These are phyloP conservation scores for Pugionium dolabratum DNA, from an alignment of 345 rosid species.

Conservation along the genomic window DNA sequence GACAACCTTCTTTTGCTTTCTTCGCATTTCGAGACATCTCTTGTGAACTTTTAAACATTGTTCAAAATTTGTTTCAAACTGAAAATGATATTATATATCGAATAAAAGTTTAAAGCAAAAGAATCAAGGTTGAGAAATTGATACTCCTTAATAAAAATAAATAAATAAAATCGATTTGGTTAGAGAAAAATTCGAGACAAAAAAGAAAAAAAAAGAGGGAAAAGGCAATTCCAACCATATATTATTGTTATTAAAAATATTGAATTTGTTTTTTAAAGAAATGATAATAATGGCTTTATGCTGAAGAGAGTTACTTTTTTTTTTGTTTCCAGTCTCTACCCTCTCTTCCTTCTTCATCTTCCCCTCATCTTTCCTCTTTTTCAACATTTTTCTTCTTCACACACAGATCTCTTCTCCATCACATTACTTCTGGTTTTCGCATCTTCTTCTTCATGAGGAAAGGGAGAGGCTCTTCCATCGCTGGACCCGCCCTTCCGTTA, in stretches of 20 bases:
- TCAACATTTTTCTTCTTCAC: constrained; percentile 20
- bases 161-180: constrained; percentile 28
- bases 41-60: constrained; percentile 32
- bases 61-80: neutral
- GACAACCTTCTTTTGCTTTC: constrained; percentile 38
- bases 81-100: neutral
- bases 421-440: constrained; percentile 30
- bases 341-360: constrained; percentile 20
- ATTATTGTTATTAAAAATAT: constrained; percentile 14
- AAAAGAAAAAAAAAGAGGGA: neutral
- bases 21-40: constrained; percentile 41
- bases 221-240: constrained; percentile 39
- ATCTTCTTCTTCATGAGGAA: constrained; percentile 50
- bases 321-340: constrained; percentile 19
- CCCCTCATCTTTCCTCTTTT: constrained; percentile 24
- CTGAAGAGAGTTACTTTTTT: constrained; percentile 19
- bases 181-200: constrained; percentile 12
- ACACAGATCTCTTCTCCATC: constrained; percentile 39
- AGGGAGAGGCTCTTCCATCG: constrained; percentile 56
- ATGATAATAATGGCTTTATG: constrained; percentile 17
- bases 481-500: constrained; percentile 34
- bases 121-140: constrained; percentile 33
- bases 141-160: constrained; percentile 11
- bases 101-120: constrained; percentile 36
- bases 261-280: neutral